A percentile compares a stretch with the other conserved stretches of the same genome.
Conservation (phyloP, 2,329 filamentous ascomycete genomes). For the Tolypocladium tundrense region DNA sequence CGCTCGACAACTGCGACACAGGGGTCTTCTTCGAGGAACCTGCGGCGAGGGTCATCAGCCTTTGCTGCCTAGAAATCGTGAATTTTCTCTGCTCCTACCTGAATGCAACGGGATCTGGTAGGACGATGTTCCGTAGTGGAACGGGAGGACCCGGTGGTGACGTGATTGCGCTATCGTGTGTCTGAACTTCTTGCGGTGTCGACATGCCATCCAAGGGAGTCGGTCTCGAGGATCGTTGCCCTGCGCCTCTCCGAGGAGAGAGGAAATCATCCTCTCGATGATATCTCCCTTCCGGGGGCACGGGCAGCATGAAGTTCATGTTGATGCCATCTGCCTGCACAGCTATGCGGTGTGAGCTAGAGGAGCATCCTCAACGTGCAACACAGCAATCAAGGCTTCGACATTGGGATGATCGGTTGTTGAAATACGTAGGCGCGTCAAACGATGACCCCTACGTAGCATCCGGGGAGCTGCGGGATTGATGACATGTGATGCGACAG, state of each 20-base stretch:
- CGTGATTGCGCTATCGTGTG: constrained; percentile 6
- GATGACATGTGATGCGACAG: constrained; percentile 5
- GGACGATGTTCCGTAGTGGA: constrained; percentile 37
- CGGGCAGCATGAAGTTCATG: constrained; percentile 3
- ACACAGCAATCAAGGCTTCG: background rate
- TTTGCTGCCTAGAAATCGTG: too few species aligned
- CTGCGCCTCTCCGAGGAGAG: background rate
- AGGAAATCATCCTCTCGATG: constrained; percentile 5
- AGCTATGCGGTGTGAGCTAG: background rate
- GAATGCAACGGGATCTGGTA: constrained; percentile 49
- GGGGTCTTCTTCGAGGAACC: constrained; percentile 78
- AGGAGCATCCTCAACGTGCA: constrained; percentile 2
- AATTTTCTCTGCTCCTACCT: constrained; percentile 25
- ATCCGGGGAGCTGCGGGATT: background rate
- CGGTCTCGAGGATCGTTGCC: background rate
- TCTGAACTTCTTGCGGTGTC: background rate
- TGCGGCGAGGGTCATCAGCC: constrained; percentile 14
- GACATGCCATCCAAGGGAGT: constrained; percentile 1
- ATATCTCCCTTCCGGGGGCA: constrained; percentile 3
- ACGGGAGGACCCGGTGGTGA: constrained; percentile 12
- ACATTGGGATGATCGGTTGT: background rate
- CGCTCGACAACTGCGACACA: constrained; percentile 66
- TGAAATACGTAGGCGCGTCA: background rate
- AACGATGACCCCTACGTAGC: background rate
- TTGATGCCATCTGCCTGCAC: constrained; percentile 6